Percentiles rank a stretch among this genome's conserved stretches.
phyloP scores from a whole-genome alignment of 495 filamentous ascomycete species.

The Aspergillus steynii region DNA sequence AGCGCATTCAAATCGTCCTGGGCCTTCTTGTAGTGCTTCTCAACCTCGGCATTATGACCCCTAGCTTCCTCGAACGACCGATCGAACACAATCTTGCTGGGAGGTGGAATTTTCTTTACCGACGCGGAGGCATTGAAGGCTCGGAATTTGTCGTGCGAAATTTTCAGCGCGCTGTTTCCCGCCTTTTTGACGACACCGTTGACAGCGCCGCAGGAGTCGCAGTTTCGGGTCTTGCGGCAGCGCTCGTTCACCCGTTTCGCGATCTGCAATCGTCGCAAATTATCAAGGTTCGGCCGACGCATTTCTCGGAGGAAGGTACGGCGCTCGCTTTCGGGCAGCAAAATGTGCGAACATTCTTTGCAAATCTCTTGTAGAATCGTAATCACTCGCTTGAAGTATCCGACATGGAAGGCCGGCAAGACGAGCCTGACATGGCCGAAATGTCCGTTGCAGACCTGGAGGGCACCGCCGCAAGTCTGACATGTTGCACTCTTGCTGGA shows the following conservation, averaged over 20 bases:
- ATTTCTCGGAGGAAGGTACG: constrained; percentile 73
- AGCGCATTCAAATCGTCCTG: constrained; percentile 93
- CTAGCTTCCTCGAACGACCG: constrained; percentile 77
- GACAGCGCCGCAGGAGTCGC: constrained; percentile 70
- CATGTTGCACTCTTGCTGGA: constrained; percentile 74
- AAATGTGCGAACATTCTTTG: constrained; percentile 69
- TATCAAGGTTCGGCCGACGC: constrained; percentile 81
- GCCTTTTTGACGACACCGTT: constrained; percentile 91
- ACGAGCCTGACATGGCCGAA: constrained; percentile 90
- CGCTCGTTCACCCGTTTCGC: constrained; percentile 85
- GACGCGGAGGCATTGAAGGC: constrained; percentile 84
- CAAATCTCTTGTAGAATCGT: constrained; percentile 89
- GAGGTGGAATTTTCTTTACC: constrained; percentile 75
- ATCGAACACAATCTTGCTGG: constrained; percentile 79
- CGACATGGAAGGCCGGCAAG: constrained; percentile 90
- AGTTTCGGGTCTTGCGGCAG: constrained; percentile 79
- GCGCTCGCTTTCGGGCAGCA: constrained; percentile 75
- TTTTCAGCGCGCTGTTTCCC: constrained; percentile 74
- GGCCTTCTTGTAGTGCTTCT: constrained; percentile 85
- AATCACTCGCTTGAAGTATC: constrained; percentile 89
- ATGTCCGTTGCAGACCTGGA: constrained; percentile 87
- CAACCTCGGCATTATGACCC: constrained; percentile 73
- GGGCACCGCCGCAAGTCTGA: constrained; percentile 73
- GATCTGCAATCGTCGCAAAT: constrained; percentile 72
- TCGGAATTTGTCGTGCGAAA: constrained; percentile 90